Evolutionary conservation across 2,329 filamentous ascomycete species (phyloP).

Genomic region (Pseudogymnoascus sp.): DNA sequence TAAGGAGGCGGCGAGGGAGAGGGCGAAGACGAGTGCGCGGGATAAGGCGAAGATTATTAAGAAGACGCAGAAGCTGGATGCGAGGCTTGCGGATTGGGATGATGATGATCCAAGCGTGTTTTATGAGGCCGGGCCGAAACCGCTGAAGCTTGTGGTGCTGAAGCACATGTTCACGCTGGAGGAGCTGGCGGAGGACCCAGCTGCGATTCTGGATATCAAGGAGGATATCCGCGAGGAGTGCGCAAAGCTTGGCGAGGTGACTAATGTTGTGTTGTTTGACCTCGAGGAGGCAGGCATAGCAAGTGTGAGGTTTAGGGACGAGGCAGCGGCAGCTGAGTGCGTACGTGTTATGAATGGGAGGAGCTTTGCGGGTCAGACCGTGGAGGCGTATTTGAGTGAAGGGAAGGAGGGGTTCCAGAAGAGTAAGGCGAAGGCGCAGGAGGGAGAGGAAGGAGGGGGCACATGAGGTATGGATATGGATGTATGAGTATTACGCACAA

Average conservation of each 20-base stretch:
- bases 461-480: background rate
- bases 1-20: conserved; percentile 38
- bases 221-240: conserved; percentile 91
- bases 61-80: conserved; percentile 84
- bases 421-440: conserved; percentile 45
- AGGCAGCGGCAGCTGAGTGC: conserved; percentile 63
- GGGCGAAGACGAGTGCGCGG: conserved; percentile 45
- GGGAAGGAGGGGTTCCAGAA: conserved; percentile 68
- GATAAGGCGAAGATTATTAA: conserved; percentile 87
- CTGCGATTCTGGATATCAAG: conserved; percentile 81
- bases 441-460: conserved; percentile 11
- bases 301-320: conserved; percentile 70
- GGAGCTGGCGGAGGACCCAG: conserved; percentile 78
- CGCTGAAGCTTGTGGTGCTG: conserved; percentile 77
- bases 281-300: conserved; percentile 76
- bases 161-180: conserved; percentile 87
- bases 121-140: conserved; percentile 42
- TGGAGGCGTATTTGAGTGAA: conserved; percentile 63
- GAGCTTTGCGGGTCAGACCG: conserved; percentile 64
- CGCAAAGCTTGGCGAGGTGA: conserved; percentile 75
- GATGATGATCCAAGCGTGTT: conserved; percentile 67
- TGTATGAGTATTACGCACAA: background rate
- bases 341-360: conserved; percentile 70
- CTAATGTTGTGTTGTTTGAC: conserved; percentile 87
- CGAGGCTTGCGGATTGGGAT: conserved; percentile 89